These are phyloP conservation scores for Logfia minima DNA, from an alignment of 129 eudicot genomes.

Conservation along the genomic window DNA sequence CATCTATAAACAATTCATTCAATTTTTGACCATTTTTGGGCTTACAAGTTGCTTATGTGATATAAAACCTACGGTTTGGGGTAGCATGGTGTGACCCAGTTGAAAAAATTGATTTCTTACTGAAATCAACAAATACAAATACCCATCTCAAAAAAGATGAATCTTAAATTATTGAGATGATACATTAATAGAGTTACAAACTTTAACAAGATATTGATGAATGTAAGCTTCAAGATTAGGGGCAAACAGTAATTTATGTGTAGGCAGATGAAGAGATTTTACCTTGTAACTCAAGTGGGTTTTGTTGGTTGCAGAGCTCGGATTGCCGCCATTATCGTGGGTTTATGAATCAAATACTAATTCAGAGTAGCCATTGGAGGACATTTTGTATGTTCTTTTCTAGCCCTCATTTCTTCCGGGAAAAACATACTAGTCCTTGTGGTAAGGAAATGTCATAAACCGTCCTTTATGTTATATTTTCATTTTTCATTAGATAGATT, in stretches of 20 bases:
- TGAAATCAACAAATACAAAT: conserved; percentile 20
- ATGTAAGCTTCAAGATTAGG: neutral
- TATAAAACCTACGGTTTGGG: conserved; percentile 46
- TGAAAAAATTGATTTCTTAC: conserved; percentile 35
- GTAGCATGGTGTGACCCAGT: conserved; percentile 38
- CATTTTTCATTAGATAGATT: too few relatives aligned
- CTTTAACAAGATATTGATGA: conserved; percentile 19
- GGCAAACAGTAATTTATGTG: neutral
- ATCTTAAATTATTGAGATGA: conserved; percentile 18
- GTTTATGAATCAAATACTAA: neutral
- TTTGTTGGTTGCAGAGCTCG: conserved; percentile 17
- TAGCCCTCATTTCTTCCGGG: neutral
- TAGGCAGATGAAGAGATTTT: conserved; percentile 13
- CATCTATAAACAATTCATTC: conserved; percentile 1
- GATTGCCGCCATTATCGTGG: conserved; percentile 22
- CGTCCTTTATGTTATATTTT: too few relatives aligned
- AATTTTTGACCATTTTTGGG: conserved; percentile 21
- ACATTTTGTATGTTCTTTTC: neutral
- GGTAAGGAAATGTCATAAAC: too few relatives aligned
- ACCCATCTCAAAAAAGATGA: conserved; percentile 26
- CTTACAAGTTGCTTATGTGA: conserved; percentile 29
- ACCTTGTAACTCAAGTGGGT: conserved; percentile 21
- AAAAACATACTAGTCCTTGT: neutral
- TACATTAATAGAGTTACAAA: conserved; percentile 26
- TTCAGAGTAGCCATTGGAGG: conserved; percentile 29